Evolutionary conservation across 2,329 filamentous ascomycete species (phyloP).

Genomic region (Aspergillus sp.): DNA sequence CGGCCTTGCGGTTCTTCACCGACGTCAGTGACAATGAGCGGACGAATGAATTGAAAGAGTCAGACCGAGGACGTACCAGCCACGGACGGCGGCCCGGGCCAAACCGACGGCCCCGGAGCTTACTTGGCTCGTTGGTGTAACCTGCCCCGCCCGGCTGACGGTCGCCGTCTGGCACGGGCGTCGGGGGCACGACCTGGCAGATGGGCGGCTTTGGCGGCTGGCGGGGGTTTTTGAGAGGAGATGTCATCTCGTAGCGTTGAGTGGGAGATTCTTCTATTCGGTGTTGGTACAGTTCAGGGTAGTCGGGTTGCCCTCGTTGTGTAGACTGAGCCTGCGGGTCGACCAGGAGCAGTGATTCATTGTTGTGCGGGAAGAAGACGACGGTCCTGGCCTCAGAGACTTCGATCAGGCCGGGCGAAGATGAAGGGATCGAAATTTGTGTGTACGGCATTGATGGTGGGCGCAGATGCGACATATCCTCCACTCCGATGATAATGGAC

Average conservation of each 20-base stretch:
- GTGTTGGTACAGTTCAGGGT: slow-evolving; percentile 18
- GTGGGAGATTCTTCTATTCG: slow-evolving; percentile 30
- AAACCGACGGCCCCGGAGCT: slow-evolving; percentile 33
- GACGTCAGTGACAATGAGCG: slow-evolving; percentile 44
- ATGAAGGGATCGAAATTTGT: slow-evolving; percentile 49
- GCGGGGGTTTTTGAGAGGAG: slow-evolving; percentile 61
- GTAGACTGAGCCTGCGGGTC: slow-evolving; percentile 49
- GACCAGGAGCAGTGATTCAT: slow-evolving; percentile 65
- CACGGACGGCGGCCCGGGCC: slow-evolving; percentile 42
- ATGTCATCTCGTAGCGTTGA: slow-evolving; percentile 47
- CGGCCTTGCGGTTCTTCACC: slow-evolving; percentile 46
- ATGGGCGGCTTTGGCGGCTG: slow-evolving; percentile 59
- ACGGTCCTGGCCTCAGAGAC: slow-evolving; percentile 64
- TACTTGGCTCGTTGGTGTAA: slow-evolving; percentile 22
- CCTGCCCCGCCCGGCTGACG: slow-evolving; percentile 32
- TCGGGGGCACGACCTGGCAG: slow-evolving; percentile 58
- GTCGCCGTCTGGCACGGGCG: slow-evolving; percentile 50
- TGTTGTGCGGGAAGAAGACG: slow-evolving; percentile 64
- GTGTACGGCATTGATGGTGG: slow-evolving; percentile 54
- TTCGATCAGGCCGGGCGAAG: slow-evolving; percentile 56
- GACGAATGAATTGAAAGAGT: slow-evolving; percentile 41
- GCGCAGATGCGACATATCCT: slow-evolving; percentile 45
- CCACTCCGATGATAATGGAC: slow-evolving; percentile 40
- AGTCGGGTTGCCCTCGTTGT: slow-evolving; percentile 29
- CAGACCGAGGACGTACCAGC: slow-evolving; percentile 41